Evolutionary conservation across 2,329 filamentous ascomycete species (phyloP).

Genomic region (Lachnellula hyalina): DNA sequence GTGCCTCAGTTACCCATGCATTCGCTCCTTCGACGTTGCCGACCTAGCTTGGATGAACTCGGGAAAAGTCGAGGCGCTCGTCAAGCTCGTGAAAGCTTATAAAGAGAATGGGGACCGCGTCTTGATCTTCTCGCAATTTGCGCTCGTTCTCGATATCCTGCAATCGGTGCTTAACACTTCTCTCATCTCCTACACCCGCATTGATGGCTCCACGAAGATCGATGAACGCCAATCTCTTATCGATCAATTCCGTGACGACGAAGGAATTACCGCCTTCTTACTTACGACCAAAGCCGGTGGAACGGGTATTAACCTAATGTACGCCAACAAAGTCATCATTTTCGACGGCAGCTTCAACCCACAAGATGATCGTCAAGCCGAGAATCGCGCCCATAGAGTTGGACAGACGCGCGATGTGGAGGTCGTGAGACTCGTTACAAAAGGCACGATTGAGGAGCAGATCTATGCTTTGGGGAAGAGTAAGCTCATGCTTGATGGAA

Average conservation of each 20-base stretch:
- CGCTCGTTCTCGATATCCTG: slow-evolving; percentile 84
- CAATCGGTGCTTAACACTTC: slow-evolving; percentile 72
- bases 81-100: slow-evolving; percentile 68
- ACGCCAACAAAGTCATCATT: slow-evolving; percentile 95
- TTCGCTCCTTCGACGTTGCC: slow-evolving; percentile 51
- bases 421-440: slow-evolving; percentile 77
- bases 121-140: slow-evolving; percentile 91
- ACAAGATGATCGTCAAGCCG: slow-evolving; percentile 96
- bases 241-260: slow-evolving; percentile 74
- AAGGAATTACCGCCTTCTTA: slow-evolving; percentile 80
- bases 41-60: slow-evolving; percentile 53
- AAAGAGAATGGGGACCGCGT: slow-evolving; percentile 77
- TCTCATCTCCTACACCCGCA: slow-evolving; percentile 71
- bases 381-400: slow-evolving; percentile 92
- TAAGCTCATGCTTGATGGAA: slow-evolving; percentile 82
- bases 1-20: slow-evolving; percentile 53
- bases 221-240: slow-evolving; percentile 80
- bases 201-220: slow-evolving; percentile 81
- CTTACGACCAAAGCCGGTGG: slow-evolving; percentile 91
- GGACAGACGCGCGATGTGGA: slow-evolving; percentile 89
- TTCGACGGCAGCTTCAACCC: slow-evolving; percentile 98
- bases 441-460: slow-evolving; percentile 83
- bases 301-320: slow-evolving; percentile 93
- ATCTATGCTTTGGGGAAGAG: slow-evolving; percentile 88
- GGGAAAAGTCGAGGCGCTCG: slow-evolving; percentile 80